A percentile compares a stretch with the other conserved stretches of the same genome.
phyloP scores from a whole-genome alignment of 768 basidiomycete genomes.

The Rhizopogon vesiculosus region DNA sequence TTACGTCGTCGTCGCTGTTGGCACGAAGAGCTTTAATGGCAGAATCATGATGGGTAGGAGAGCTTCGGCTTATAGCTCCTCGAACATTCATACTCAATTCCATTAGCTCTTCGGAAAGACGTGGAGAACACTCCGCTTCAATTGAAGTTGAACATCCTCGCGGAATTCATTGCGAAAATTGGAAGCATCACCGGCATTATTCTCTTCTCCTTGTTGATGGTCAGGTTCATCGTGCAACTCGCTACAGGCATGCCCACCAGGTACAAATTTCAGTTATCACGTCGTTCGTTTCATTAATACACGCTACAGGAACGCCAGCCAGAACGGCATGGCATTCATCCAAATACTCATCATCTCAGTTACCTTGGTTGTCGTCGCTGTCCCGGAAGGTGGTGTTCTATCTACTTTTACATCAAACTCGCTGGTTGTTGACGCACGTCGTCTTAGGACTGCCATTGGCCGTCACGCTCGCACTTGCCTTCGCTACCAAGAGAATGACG shows the following conservation, averaged over 20 bases:
- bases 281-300: too few species aligned
- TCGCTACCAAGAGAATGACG: conserved; percentile 97
- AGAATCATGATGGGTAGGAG: conserved; percentile 93
- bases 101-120: conserved; percentile 77
- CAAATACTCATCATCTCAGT: conserved; percentile 94
- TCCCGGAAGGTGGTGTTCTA: conserved; percentile 64
- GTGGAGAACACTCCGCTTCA: conserved; percentile 91
- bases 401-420: neutral
- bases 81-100: neutral
- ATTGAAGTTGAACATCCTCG: conserved; percentile 88
- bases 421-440: neutral
- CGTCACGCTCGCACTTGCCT: conserved; percentile 93
- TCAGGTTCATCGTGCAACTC: conserved; percentile 91
- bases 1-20: conserved; percentile 92
- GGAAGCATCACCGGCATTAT: conserved; percentile 78
- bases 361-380: conserved; percentile 84
- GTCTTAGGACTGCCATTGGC: conserved; percentile 81
- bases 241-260: conserved; percentile 53
- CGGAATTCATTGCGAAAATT: conserved; percentile 91
- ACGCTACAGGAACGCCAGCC: conserved; percentile 53
- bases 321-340: conserved; percentile 88
- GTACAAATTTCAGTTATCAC: conserved; percentile 26
- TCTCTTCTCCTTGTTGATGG: conserved; percentile 83
- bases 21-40: conserved; percentile 91
- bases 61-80: neutral